A percentile compares a stretch with the other conserved stretches of the same genome.
phyloP scores from a whole-genome alignment of 83 land plant species.

The Diphasiastrum complanatum region DNA sequence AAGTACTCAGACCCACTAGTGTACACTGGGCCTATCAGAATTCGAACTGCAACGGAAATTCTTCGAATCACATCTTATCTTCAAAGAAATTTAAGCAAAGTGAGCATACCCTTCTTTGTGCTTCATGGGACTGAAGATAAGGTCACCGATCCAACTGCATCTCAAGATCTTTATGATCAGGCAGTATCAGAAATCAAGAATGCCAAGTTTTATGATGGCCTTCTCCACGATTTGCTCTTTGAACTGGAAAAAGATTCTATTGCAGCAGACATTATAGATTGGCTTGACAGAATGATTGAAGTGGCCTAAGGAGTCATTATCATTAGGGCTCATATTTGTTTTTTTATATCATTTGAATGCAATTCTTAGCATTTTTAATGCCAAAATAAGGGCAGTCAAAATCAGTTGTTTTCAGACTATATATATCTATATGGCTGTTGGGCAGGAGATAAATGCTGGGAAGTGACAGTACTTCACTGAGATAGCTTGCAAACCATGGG shows the following conservation, averaged over 20 bases:
- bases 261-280: constrained; percentile 57
- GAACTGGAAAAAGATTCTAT: constrained; percentile 78
- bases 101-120: constrained; percentile 78
- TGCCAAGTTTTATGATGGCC: constrained; percentile 75
- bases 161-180: constrained; percentile 55
- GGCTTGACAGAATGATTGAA: constrained; percentile 59
- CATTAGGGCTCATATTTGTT: too few species aligned
- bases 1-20: constrained; percentile 95
- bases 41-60: constrained; percentile 90
- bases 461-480: too few species aligned
- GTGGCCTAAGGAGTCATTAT: too few species aligned
- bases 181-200: constrained; percentile 62
- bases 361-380: too few species aligned
- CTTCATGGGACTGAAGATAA: constrained; percentile 88
- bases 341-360: too few species aligned
- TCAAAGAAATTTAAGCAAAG: constrained; percentile 52
- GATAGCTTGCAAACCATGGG: too few species aligned
- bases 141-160: constrained; percentile 84
- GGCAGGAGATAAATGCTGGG: too few species aligned
- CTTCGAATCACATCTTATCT: constrained; percentile 66
- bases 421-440: too few species aligned
- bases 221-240: constrained; percentile 80
- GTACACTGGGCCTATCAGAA: constrained; percentile 86
- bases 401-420: too few species aligned
- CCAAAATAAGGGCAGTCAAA: too few species aligned